Percentiles rank a stretch among this genome's conserved stretches.
These are phyloP conservation scores for Penicillium turbatum DNA, from an alignment of 495 filamentous ascomycete species.

Conservation along the genomic window DNA sequence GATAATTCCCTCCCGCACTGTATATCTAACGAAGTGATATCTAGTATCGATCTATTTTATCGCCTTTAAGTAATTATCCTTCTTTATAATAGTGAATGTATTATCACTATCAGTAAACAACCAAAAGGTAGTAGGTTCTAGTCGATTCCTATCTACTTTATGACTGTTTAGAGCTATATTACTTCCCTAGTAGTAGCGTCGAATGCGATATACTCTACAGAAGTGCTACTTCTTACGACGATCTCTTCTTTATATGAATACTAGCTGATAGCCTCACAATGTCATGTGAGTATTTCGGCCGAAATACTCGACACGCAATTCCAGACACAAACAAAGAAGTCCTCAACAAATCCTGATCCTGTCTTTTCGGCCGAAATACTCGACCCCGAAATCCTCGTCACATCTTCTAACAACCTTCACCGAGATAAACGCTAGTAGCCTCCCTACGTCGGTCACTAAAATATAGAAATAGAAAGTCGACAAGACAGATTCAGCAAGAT, in stretches of 20 bases:
- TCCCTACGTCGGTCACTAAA: too few relatives aligned
- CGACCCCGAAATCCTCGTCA: too few relatives aligned
- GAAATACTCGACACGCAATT: too few relatives aligned
- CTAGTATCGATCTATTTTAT: neutral
- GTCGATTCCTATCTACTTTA: neutral
- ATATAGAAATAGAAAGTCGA: too few relatives aligned
- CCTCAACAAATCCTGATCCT: too few relatives aligned
- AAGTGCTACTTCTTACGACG: neutral
- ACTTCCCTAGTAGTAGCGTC: neutral
- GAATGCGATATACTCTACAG: neutral
- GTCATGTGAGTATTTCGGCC: too few relatives aligned
- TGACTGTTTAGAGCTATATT: neutral
- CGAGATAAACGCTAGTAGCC: too few relatives aligned
- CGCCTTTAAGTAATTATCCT: neutral
- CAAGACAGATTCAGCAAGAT: too few relatives aligned
- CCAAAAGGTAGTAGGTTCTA: neutral
- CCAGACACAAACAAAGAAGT: too few relatives aligned
- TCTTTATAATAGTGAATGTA: neutral
- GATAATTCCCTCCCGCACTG: neutral
- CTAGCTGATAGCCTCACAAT: neutral
- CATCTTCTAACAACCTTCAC: too few relatives aligned
- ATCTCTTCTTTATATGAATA: neutral
- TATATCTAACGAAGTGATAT: neutral
- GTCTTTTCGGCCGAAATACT: too few relatives aligned
- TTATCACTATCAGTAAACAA: neutral